These are phyloP conservation scores for Russula compacta DNA, from an alignment of 768 basidiomycete genomes.

Conservation along the genomic window DNA sequence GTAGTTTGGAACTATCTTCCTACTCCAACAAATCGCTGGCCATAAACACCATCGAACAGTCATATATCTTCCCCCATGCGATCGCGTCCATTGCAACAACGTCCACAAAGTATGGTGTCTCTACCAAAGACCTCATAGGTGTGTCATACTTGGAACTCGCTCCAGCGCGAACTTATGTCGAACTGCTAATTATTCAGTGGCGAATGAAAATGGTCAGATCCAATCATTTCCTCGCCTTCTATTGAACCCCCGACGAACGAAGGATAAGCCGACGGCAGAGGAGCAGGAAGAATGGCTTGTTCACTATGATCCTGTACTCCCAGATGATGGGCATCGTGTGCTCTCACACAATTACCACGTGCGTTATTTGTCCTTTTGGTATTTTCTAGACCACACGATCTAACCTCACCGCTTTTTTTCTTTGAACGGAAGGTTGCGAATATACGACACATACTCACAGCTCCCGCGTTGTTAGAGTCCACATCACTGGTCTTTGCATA, in stretches of 20 bases:
- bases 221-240: constrained; percentile 62
- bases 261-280: constrained; percentile 59
- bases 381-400: background rate
- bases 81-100: constrained; percentile 68
- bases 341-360: constrained; percentile 52
- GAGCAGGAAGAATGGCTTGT: constrained; percentile 83
- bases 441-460: constrained; percentile 58
- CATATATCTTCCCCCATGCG: constrained; percentile 60
- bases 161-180: background rate
- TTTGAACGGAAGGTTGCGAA: constrained; percentile 49
- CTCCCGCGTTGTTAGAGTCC: constrained; percentile 83
- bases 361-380: constrained; percentile 13
- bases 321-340: constrained; percentile 52
- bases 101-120: constrained; percentile 80
- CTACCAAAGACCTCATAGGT: constrained; percentile 82
- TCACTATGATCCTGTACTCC: constrained; percentile 74
- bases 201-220: constrained; percentile 65
- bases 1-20: constrained; percentile 46
- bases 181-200: constrained; percentile 41
- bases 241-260: constrained; percentile 78
- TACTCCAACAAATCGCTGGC: constrained; percentile 45
- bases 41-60: constrained; percentile 53
- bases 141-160: constrained; percentile 23
- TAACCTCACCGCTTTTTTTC: background rate
- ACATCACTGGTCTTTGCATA: constrained; percentile 82